A percentile compares a stretch with the other conserved stretches of the same genome.
Conservation (phyloP, 2,329 filamentous ascomycete species). For the Talaromyces verruculosus region DNA sequence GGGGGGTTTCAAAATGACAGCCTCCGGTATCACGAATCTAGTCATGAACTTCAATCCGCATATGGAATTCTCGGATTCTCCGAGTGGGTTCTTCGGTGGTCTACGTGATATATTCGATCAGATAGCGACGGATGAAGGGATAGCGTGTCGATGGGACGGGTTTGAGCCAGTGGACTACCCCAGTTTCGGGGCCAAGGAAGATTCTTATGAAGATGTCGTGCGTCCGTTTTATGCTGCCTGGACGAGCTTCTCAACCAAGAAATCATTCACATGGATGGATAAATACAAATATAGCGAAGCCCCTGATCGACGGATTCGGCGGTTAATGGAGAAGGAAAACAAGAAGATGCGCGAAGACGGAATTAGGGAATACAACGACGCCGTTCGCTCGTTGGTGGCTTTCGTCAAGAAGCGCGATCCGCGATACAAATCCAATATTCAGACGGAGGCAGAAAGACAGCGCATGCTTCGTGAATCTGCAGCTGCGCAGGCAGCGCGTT, state of each 20-base stretch:
- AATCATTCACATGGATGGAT: conserved; percentile 88
- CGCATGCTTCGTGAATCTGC: conserved; percentile 73
- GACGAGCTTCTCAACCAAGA: conserved; percentile 78
- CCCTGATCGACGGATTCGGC: conserved; percentile 76
- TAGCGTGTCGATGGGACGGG: conserved; percentile 66
- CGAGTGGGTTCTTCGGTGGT: conserved; percentile 81
- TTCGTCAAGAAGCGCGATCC: conserved; percentile 93
- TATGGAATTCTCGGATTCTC: conserved; percentile 76
- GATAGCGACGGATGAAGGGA: conserved; percentile 75
- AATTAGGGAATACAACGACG: conserved; percentile 86
- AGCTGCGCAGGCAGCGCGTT: conserved; percentile 78
- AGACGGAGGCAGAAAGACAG: conserved; percentile 78
- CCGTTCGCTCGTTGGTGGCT: conserved; percentile 77
- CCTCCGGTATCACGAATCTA: conserved; percentile 73
- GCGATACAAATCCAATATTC: conserved; percentile 72
- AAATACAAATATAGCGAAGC: conserved; percentile 79
- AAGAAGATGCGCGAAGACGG: conserved; percentile 78
- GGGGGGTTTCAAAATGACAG: conserved; percentile 70
- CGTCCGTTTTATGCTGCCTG: conserved; percentile 79
- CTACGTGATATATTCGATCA: conserved; percentile 74
- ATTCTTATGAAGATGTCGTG: conserved; percentile 73
- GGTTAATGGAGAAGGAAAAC: conserved; percentile 95
- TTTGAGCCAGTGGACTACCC: conserved; percentile 68
- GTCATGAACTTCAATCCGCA: conserved; percentile 77
- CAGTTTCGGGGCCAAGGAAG: conserved; percentile 74